These are phyloP conservation scores for Chamaenerion angustifolium DNA, from an alignment of 345 rosid genomes.

Conservation along the genomic window DNA sequence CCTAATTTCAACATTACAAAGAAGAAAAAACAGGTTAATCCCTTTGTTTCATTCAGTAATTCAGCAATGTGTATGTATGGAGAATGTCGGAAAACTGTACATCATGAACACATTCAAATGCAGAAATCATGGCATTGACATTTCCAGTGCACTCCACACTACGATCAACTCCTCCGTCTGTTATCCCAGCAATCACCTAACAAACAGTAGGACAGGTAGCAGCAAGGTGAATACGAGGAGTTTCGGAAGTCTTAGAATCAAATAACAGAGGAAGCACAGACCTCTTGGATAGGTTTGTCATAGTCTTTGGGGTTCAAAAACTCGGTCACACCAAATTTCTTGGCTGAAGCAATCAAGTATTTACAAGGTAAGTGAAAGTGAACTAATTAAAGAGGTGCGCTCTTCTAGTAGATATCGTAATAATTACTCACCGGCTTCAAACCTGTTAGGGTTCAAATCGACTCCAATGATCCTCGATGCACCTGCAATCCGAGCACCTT, in stretches of 20 bases:
- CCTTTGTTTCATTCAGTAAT: too few species aligned
- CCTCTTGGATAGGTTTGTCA: slow-evolving; percentile 30
- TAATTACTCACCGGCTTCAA: slow-evolving; percentile 15
- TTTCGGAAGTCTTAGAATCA: neutral
- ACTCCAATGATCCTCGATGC: slow-evolving; percentile 32
- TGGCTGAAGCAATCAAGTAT: slow-evolving; percentile 12
- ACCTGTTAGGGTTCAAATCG: slow-evolving; percentile 23
- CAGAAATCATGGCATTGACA: slow-evolving; percentile 63
- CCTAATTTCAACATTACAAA: too few species aligned
- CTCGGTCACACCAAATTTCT: slow-evolving; percentile 32
- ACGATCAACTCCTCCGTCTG: slow-evolving; percentile 65
- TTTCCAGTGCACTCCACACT: slow-evolving; percentile 74
- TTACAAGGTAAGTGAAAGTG: too few species aligned
- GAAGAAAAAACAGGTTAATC: too few species aligned
- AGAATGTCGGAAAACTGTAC: slow-evolving; percentile 10
- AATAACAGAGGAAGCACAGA: neutral
- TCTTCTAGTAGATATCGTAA: too few species aligned
- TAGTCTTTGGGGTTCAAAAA: slow-evolving; percentile 34
- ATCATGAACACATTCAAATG: slow-evolving; percentile 80
- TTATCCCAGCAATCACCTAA: slow-evolving; percentile 65
- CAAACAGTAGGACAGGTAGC: neutral
- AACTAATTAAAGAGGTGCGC: too few species aligned
- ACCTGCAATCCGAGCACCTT: slow-evolving; percentile 26
- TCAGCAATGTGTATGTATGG: too few species aligned
- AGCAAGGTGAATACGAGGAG: neutral